Base-by-base conservation (phyloP, 257 asterid genomes). In the Primulina eburnea region DNA sequence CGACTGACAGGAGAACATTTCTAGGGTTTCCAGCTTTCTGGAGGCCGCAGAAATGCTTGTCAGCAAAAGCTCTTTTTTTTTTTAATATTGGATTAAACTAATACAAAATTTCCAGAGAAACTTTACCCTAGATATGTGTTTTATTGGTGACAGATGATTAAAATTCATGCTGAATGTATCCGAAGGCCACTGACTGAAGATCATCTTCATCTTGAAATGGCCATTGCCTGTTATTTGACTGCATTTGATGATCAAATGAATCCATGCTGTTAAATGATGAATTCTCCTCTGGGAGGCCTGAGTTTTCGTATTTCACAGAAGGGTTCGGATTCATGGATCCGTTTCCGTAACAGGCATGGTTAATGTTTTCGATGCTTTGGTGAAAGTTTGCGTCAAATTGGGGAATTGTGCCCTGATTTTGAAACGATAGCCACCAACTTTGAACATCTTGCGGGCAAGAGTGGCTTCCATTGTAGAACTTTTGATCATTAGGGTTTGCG, bases 151-250 rank as follows among this genome's bases (percentile, higher is more conserved):
- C 80, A 71, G 68, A 65, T 40, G 29, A 34, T 29, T 40, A 43
- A 57, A 70, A 79, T 73, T 80, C 68, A 21, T 81, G 87, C n/a
- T 73, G 77, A 67, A 83, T 70, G 21, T 77, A 87, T 87, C 95
- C 74, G 79, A 90, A 87, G 53, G 96, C 86, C 62, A 82, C 75
- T 9, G 95, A 82, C 65, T 81, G 90, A 28, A 90, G 95, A 28
- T 89, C 97, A 64, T 88, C 89, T 30, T 86, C 90, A n/a, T 83
- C 89, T 69, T 80, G 86, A 61, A 70, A 77, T 16, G 70, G 64
- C 97, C 96, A 89, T 62, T 81, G 85, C 66, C 78, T 71, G 10
- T 74, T 77, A 40, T 80, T 75, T 11, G 86, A 67, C 33, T 80
- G 80, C 86, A 84, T 80, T 50, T 43, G 55, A 43, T 84, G 55